These are phyloP conservation scores for Pichia manshurica DNA, from an alignment of 805 yeast genomes.

Conservation along the genomic window DNA sequence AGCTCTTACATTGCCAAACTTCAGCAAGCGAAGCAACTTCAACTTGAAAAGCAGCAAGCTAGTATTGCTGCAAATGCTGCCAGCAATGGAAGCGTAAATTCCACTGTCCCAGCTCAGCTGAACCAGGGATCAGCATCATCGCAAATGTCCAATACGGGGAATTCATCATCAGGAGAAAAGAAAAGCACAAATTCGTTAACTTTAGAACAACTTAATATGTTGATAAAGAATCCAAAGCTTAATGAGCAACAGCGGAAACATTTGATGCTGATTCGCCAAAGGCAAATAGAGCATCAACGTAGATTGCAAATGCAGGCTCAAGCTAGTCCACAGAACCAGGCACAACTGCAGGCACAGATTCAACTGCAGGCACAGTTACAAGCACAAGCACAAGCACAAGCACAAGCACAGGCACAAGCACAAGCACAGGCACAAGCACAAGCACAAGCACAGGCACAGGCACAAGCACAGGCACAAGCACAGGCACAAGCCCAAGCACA, in stretches of 20 bases:
- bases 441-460: conserved; percentile 7
- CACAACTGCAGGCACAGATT: conserved; percentile 5
- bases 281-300: conserved; percentile 27
- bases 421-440: conserved; percentile 8
- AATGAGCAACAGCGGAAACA: conserved; percentile 42
- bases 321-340: neutral
- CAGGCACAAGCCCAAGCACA: conserved; percentile 3
- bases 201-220: conserved; percentile 24
- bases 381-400: conserved; percentile 12
- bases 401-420: conserved; percentile 10
- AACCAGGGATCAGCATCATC: neutral
- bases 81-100: neutral
- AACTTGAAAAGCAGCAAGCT: conserved; percentile 20
- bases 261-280: conserved; percentile 24
- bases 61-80: neutral
- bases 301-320: conserved; percentile 18
- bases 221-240: conserved; percentile 33
- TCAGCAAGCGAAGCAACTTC: conserved; percentile 32
- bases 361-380: conserved; percentile 11
- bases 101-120: conserved; percentile 8
- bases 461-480: conserved; percentile 9
- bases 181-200: conserved; percentile 15
- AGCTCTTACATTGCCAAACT: conserved; percentile 56
- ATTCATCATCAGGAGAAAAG: neutral
- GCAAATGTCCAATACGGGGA: neutral